phyloP scores from a whole-genome alignment of 1,284 basidiomycete genomes.

The Cryptococcus deneoformans region DNA sequence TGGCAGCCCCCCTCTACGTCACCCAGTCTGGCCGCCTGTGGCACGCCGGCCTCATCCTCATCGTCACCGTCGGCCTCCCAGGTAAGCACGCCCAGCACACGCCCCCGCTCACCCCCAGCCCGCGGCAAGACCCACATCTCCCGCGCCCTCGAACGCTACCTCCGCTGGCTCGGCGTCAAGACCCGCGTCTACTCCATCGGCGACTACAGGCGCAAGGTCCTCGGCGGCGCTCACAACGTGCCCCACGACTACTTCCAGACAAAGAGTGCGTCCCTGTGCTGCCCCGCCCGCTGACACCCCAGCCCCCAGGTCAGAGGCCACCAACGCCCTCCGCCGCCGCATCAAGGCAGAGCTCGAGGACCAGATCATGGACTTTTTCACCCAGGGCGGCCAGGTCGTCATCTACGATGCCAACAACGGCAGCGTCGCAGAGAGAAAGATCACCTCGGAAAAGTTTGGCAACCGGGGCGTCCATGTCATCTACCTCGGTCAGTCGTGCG shows the following conservation, averaged over 20 bases:
- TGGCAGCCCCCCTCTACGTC: conserved; percentile 84
- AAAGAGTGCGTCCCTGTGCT: conserved; percentile 57
- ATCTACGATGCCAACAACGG: conserved; percentile 99
- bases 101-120: conserved; percentile 47
- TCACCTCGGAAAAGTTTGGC: conserved; percentile 79
- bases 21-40: conserved; percentile 71
- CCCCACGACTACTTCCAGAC: conserved; percentile 86
- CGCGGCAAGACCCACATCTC: conserved; percentile 97
- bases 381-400: conserved; percentile 81
- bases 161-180: conserved; percentile 97
- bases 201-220: conserved; percentile 84
- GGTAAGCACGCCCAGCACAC: conserved; percentile 30
- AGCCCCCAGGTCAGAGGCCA: conserved; percentile 76
- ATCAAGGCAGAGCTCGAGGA: conserved; percentile 81
- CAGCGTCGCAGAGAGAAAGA: conserved; percentile 63
- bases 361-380: conserved; percentile 86
- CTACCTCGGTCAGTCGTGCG: conserved; percentile 69
- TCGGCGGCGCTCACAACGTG: conserved; percentile 83
- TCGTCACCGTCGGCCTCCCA: conserved; percentile 87
- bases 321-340: conserved; percentile 67
- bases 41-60: conserved; percentile 92
- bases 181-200: conserved; percentile 92
- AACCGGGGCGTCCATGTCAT: conserved; percentile 83
- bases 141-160: conserved; percentile 89
- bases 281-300: neutral